Base-by-base conservation (phyloP, 1,284 basidiomycete species). In the Irpex sp. region DNA sequence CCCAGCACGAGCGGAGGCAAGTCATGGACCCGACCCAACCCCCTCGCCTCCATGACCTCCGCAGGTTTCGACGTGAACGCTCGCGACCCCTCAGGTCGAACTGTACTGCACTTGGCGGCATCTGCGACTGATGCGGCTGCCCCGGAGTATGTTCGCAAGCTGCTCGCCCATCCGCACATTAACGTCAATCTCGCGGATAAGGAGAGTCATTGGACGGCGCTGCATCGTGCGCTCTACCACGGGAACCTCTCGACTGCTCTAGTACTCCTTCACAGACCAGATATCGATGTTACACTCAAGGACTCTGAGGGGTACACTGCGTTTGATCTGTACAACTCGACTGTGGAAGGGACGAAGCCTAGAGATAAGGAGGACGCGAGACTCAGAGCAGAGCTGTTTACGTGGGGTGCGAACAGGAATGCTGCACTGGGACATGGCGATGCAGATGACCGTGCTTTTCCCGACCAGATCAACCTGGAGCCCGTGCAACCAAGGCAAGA, bases 251-350 rank as follows among this genome's bases (percentile, higher is more conserved):
- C 86, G 56, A 86, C 87, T 35, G 93, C 90, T 8, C 78, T 93
- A 53, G 77, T 95, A 16, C 79, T 99, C 5, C 77, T 95, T 48
- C 85, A 88, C 63, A 84, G 88, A 42, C 68, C 80, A 33, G 93
- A 96, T 68, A 86, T 86, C 18, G 94, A 98, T 69, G 74, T 80
- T 0, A 77, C 82, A 1, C 68, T 94, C 61, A 95, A 94, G 73
- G 97, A 99, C 70, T 72, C 79, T 42, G 96, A 98, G 69, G 96
- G 95, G 1, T 89, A 97, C 72, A 94, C 93, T 0, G 87, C 95
- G 0, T 96, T 96, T 66, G 96, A 99, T 70, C 77, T 99, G 28
- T 98, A 95, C 77, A 98, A 98, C 70, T 88, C 90, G 4, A 96
- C 94, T 0, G 79, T 97, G 36, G 83, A 87, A 62, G 88, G 85